These are phyloP conservation scores for Ampelomyces quisqualis DNA, from an alignment of 2,329 filamentous ascomycete species.

Conservation along the genomic window DNA sequence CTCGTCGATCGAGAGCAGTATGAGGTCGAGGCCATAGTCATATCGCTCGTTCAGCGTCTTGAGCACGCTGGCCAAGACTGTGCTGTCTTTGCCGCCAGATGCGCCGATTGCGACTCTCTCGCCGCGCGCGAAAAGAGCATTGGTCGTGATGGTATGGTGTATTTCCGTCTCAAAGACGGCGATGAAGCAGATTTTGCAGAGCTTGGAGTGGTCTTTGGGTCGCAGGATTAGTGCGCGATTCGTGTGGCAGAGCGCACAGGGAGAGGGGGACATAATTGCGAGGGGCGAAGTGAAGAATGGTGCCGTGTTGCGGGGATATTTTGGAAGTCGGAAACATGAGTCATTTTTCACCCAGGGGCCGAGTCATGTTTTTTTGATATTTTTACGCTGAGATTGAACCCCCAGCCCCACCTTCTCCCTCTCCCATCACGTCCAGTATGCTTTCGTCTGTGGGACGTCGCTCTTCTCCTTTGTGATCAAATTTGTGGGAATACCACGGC, in stretches of 20 bases:
- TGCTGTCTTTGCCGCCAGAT: slow-evolving; percentile 96
- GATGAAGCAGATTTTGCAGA: slow-evolving; percentile 89
- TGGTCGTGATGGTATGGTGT: slow-evolving; percentile 84
- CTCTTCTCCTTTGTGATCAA: too few relatives aligned
- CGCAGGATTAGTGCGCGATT: slow-evolving; percentile 85
- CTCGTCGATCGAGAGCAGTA: slow-evolving; percentile 91
- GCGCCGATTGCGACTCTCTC: slow-evolving; percentile 93
- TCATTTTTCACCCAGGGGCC: slow-evolving; percentile 3
- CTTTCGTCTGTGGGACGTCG: too few relatives aligned
- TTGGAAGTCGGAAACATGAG: not conserved
- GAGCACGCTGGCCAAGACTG: slow-evolving; percentile 88
- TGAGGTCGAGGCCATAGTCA: slow-evolving; percentile 79
- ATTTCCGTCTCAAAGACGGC: slow-evolving; percentile 87
- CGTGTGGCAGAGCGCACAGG: slow-evolving; percentile 73
- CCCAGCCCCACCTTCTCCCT: too few relatives aligned
- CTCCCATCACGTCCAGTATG: too few relatives aligned
- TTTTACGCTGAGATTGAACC: too few relatives aligned
- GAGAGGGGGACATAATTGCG: slow-evolving; percentile 68
- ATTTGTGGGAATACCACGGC: too few relatives aligned
- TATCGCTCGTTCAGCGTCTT: slow-evolving; percentile 93
- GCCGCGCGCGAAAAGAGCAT: slow-evolving; percentile 76
- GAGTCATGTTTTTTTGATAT: slow-evolving; percentile 1
- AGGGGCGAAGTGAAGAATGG: slow-evolving; percentile 3
- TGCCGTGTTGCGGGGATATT: slow-evolving; percentile 4
- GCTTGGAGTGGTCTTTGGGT: slow-evolving; percentile 90